A percentile compares a stretch with the other conserved stretches of the same genome.
These are phyloP conservation scores for Epichloe sylvatica DNA, from an alignment of 2,329 filamentous ascomycete genomes.

Conservation along the genomic window DNA sequence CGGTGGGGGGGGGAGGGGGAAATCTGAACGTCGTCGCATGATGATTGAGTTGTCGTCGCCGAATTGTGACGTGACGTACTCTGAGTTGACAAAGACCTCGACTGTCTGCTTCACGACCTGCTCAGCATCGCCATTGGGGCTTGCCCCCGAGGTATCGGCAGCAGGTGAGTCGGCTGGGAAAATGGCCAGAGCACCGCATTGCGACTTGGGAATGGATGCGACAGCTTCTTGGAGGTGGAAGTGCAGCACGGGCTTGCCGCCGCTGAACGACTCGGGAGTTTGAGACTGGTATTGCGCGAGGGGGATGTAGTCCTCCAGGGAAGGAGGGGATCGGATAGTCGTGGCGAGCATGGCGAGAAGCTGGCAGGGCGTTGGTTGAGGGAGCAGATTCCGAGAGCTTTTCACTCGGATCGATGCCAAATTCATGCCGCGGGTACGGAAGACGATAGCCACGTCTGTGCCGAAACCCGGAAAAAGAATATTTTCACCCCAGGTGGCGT, in stretches of 20 bases:
- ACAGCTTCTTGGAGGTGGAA: constrained; percentile 43
- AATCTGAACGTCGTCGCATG: too few species aligned
- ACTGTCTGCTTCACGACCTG: constrained; percentile 33
- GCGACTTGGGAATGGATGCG: constrained; percentile 41
- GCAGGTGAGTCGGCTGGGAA: constrained; percentile 28
- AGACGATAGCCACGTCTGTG: too few species aligned
- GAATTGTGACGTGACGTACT: constrained; percentile 22
- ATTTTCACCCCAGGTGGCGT: too few species aligned
- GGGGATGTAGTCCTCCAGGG: constrained; percentile 44
- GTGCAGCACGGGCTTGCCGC: constrained; percentile 57
- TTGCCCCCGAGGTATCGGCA: constrained; percentile 9
- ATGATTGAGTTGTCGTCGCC: too few species aligned
- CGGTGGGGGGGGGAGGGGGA: too few species aligned
- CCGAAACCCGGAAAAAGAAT: too few species aligned
- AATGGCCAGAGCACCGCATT: constrained; percentile 41
- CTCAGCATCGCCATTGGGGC: constrained; percentile 20
- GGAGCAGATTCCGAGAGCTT: neutral
- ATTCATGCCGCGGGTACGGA: too few species aligned
- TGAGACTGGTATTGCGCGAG: constrained; percentile 57
- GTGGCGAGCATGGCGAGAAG: constrained; percentile 28
- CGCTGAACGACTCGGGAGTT: constrained; percentile 60
- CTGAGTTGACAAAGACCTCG: constrained; percentile 45
- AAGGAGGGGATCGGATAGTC: constrained; percentile 44
- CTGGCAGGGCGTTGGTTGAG: neutral
- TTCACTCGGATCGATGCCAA: too few species aligned